Percentiles rank a stretch among this genome's conserved stretches.
These are phyloP conservation scores for Phytophthora podocarpi DNA, from an alignment of 352 stramenopile species.

Conservation along the genomic window DNA sequence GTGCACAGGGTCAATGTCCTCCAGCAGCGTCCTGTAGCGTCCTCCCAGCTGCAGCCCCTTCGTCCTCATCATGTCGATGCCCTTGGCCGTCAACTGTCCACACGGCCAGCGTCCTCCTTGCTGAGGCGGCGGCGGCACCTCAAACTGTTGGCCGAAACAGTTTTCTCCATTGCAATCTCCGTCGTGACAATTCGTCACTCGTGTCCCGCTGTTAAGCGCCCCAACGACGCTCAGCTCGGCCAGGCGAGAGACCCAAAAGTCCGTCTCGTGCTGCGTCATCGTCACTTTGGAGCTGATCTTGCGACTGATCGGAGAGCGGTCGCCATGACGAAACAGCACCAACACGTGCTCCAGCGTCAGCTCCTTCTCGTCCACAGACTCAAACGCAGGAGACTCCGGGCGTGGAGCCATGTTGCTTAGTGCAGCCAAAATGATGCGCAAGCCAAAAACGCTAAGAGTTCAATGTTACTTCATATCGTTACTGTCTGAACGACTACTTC, in stretches of 20 bases:
- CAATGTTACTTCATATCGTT: slow-evolving; percentile 7
- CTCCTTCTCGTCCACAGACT: slow-evolving; percentile 13
- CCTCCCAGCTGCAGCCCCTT: slow-evolving; percentile 54
- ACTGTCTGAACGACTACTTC: no score
- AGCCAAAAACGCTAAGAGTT: no score
- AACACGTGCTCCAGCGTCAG: slow-evolving; percentile 65
- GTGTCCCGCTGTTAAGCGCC: slow-evolving; percentile 52
- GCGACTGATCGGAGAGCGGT: slow-evolving; percentile 77
- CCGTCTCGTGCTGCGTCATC: slow-evolving; percentile 50
- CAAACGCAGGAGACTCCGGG: slow-evolving; percentile 5
- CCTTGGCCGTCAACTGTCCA: slow-evolving; percentile 73
- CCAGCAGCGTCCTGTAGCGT: slow-evolving; percentile 49
- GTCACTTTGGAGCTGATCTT: slow-evolving; percentile 45
- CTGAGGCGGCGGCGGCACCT: slow-evolving; percentile 42
- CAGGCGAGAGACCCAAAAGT: slow-evolving; percentile 69
- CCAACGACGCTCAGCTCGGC: slow-evolving; percentile 47
- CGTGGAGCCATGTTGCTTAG: slow-evolving; percentile 26
- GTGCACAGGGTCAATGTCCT: slow-evolving; percentile 29
- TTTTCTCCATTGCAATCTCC: background rate
- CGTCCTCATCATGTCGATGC: slow-evolving; percentile 63
- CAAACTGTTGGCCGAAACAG: slow-evolving; percentile 5
- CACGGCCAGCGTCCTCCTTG: slow-evolving; percentile 75
- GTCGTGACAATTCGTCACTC: slow-evolving; percentile 37
- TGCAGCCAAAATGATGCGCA: slow-evolving; percentile 18
- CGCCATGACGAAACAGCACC: slow-evolving; percentile 79